Base-by-base conservation (phyloP, 768 basidiomycete genomes). In the Tulasnella calospora region DNA sequence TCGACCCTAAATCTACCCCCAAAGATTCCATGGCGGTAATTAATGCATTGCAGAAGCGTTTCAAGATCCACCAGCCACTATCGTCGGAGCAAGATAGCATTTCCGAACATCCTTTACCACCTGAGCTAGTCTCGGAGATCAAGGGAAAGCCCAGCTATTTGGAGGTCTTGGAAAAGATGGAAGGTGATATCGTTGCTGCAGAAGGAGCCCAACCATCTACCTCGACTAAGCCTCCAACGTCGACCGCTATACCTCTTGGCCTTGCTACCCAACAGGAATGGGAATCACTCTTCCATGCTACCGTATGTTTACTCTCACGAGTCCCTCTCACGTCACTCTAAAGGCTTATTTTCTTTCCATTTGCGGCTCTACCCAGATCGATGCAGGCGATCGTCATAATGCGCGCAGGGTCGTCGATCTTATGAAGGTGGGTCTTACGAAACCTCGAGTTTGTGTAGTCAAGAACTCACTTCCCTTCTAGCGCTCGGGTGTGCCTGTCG, bases 261-360 rank as follows among this genome's bases (percentile, higher is more conserved):
- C 76, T 90, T 13, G 82, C 92, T 27, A 87, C 90, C 0, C 71
- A 84, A 23, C 79, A 83, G 13, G 91, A 93, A 82, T 90, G 88
- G 84, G 84, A 87, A 61, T 87, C 89, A 1, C 83, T 92, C 7
- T 83, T 92, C 3, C 85, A 90, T 21, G 81, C 86, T 71, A 35
- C 77, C 15, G 77, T 87, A 85, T 61, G 89, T 91, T 81, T 80
- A 88, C 84, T 33, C 41, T 0, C 10, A 17, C 47, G 21, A n/a
- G 17, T 47, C 27, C 38, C 0, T 30, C 5, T 41, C 19, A 27
- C 6, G 33, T 12, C 23, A 67, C 17, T 5, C 61, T 51, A 55
- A 69, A 19, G 23, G 81, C 85, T 70, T 3, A 21, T 40, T n/a
- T n/a, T 87, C 85, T 69, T 89, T 90, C 81, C 79, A 89, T 84